Evolutionary conservation across 352 stramenopile species (phyloP), one percentile per base, ranked within the genome.

Genomic region (Globisporangium camurandrum): DNA sequence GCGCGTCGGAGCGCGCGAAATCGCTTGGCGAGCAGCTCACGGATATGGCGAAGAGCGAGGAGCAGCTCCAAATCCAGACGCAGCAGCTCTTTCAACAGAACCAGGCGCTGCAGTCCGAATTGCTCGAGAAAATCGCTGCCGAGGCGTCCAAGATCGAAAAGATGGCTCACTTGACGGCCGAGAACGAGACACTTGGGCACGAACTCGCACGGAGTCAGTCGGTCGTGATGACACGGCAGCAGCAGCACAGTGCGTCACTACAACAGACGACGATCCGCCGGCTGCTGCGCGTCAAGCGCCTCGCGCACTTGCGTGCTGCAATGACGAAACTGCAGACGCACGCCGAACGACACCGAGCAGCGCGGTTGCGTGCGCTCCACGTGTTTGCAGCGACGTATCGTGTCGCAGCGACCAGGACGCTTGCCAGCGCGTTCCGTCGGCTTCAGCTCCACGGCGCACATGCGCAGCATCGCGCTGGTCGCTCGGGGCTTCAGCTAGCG

Each of bases 11-110:
- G 46, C 53, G 66, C 16, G 49, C 85, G 26, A 77, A 78, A 43
- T 84, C 70, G 3, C 49, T 85, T 10, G 59, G 61, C 16, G 68
- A 87, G 27, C 63, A 87, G 27, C 68, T 85, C 6, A 40, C 64
- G 12, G 69, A 78, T 22, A 79, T 59, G 6, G 64, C 57, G 16
- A 77, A 77, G 27, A 84, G 70, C 60, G 75, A 87, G 51, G 70
- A 82, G 49, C 72, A 87, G 36, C 56, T 87, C 36, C 84, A 87
- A 48, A 58, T 84, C 16, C 75, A 87, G 53, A 85, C 69, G 10
- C 72, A 77, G 28, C 70, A 85, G 45, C 66, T 87, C 19, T 77
- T 85, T 41, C 68, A 87, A 42, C 75, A 85, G 43, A 87, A 87
- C 20, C 75, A 82, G 40, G 65, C 75, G 4, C 51, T 87, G 3